phyloP scores from a whole-genome alignment of 176 grass and related monocot genomes.

The Alopecurus myosuroides region DNA sequence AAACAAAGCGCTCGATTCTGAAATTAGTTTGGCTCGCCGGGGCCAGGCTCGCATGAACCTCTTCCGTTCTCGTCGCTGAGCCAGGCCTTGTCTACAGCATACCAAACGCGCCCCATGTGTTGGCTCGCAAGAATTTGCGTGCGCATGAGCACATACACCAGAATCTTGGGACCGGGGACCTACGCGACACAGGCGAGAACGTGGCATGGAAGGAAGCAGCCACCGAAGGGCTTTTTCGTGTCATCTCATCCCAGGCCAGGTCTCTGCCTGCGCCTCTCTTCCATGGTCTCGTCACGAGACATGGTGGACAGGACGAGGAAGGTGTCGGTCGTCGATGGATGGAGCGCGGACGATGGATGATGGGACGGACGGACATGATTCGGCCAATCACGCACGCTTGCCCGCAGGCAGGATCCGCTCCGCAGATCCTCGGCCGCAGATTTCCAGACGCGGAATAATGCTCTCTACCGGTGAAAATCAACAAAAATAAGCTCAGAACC shows the following conservation, averaged over 20 bases:
- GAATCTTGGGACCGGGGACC: not conserved
- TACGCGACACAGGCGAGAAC: not conserved
- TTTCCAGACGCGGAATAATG: not conserved
- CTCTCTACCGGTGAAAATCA: too few relatives aligned
- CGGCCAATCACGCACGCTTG: not conserved
- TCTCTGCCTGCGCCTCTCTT: not conserved
- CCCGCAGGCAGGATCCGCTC: not conserved
- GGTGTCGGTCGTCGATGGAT: not conserved
- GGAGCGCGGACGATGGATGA: slow-evolving; percentile 8
- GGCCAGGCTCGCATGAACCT: too few relatives aligned
- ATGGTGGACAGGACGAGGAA: not conserved
- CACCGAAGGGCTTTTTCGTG: not conserved
- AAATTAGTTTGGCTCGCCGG: too few relatives aligned
- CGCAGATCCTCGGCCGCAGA: not conserved
- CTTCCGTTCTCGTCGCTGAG: too few relatives aligned
- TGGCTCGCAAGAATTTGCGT: not conserved
- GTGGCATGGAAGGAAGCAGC: not conserved
- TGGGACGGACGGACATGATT: slow-evolving; percentile 1
- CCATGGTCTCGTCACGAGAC: not conserved
- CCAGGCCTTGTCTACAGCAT: too few relatives aligned
- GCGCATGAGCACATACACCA: not conserved
- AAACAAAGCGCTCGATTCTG: too few relatives aligned
- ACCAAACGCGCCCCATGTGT: too few relatives aligned
- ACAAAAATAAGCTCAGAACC: too few relatives aligned
- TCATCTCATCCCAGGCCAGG: not conserved